Evolutionary conservation across 106 monocot genomes (phyloP).

Genomic region (Dendrobium huoshanense): DNA sequence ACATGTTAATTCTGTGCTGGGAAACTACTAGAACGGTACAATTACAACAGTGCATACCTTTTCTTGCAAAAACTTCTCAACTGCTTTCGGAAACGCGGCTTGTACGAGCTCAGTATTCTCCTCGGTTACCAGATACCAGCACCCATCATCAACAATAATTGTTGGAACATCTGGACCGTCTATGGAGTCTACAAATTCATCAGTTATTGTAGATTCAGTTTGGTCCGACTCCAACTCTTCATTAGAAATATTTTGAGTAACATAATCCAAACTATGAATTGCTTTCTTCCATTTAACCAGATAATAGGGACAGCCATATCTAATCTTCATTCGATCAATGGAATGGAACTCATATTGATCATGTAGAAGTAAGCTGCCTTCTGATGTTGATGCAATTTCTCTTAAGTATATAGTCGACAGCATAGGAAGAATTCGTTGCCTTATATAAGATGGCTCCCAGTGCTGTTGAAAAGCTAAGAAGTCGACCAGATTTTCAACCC

Average conservation of each 20-base stretch:
- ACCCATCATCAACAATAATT: constrained; percentile 57
- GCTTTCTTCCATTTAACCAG: constrained; percentile 85
- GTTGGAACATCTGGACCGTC: constrained; percentile 66
- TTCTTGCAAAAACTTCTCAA: constrained; percentile 43
- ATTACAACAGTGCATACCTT: constrained; percentile 35
- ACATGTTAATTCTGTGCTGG: too few species aligned
- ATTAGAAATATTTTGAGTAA: constrained; percentile 3
- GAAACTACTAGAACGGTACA: too few species aligned
- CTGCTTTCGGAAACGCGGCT: constrained; percentile 77
- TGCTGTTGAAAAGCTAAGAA: constrained; percentile 65
- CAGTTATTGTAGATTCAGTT: neutral
- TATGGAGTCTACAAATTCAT: constrained; percentile 23
- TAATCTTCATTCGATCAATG: constrained; percentile 65
- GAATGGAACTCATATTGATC: constrained; percentile 89
- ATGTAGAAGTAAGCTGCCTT: constrained; percentile 31
- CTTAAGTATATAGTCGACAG: constrained; percentile 75
- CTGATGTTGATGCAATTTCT: constrained; percentile 35
- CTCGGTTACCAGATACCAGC: constrained; percentile 69
- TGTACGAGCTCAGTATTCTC: constrained; percentile 79
- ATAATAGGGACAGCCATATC: constrained; percentile 60
- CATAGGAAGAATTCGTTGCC: constrained; percentile 76
- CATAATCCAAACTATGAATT: neutral
- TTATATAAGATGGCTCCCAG: constrained; percentile 86
- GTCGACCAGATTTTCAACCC: constrained; percentile 56
- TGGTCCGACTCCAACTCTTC: constrained; percentile 17